Evolutionary conservation across 2,329 filamentous ascomycete genomes (phyloP).

Genomic region (Trichoderma oligosporum): DNA sequence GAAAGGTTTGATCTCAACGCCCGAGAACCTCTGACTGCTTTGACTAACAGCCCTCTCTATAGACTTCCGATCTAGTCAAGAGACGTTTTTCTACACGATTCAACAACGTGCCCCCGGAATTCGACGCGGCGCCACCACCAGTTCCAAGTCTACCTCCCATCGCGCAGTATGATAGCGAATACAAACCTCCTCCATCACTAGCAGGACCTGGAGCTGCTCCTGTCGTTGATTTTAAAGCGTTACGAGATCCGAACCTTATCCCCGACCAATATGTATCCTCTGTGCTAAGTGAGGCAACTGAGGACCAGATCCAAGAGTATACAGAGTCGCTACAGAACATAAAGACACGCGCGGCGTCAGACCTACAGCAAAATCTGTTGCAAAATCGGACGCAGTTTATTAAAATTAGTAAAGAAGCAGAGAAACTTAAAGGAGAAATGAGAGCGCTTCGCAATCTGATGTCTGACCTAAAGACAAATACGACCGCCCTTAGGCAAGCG

Average conservation of each 20-base stretch:
- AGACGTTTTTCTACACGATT: constrained; percentile 91
- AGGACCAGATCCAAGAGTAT: constrained; percentile 80
- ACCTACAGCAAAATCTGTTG: constrained; percentile 92
- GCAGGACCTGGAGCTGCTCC: constrained; percentile 54
- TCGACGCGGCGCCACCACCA: constrained; percentile 64
- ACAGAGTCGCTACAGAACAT: constrained; percentile 71
- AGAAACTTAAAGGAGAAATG: constrained; percentile 97
- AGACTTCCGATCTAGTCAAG: constrained; percentile 84
- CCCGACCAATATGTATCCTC: constrained; percentile 75
- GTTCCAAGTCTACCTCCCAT: constrained; percentile 59
- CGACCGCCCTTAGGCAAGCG: constrained; percentile 59
- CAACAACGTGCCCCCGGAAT: constrained; percentile 69
- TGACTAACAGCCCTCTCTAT: not conserved
- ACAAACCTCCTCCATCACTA: constrained; percentile 52
- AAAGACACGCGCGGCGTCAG: constrained; percentile 72
- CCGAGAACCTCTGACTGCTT: not conserved
- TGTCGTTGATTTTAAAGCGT: constrained; percentile 68
- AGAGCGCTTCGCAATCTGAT: constrained; percentile 83
- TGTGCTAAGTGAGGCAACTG: constrained; percentile 77
- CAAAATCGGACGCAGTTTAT: constrained; percentile 98
- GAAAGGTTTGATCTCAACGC: constrained; percentile 46
- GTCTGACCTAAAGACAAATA: constrained; percentile 82
- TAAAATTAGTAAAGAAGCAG: constrained; percentile 97
- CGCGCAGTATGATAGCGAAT: constrained; percentile 54
- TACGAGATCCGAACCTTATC: constrained; percentile 74